phyloP scores from a whole-genome alignment of 2,329 filamentous ascomycete species.

The Rachicladosporium sp. region DNA sequence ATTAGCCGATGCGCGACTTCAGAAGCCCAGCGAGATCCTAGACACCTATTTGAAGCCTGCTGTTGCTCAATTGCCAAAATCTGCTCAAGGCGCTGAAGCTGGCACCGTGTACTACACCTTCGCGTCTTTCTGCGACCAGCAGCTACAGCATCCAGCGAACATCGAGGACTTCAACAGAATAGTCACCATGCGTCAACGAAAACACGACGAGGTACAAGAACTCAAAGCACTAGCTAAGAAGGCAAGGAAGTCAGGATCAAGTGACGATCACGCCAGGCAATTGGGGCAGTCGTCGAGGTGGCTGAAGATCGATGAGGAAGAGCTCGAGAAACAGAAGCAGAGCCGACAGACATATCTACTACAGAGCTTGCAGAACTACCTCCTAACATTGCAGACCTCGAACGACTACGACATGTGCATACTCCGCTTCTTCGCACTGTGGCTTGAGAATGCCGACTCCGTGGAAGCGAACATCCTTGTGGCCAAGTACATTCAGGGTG shows the following conservation, averaged over 20 bases:
- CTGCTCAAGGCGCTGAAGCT: constrained; percentile 56
- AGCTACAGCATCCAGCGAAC: constrained; percentile 75
- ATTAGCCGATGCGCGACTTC: constrained; percentile 76
- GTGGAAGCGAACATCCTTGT: constrained; percentile 68
- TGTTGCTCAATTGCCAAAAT: constrained; percentile 64
- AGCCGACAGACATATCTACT: constrained; percentile 74
- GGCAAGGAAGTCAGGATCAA: constrained; percentile 31
- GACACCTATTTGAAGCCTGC: constrained; percentile 75
- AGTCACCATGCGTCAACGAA: constrained; percentile 65
- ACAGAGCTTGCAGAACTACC: constrained; percentile 83
- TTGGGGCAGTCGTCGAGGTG: constrained; percentile 68
- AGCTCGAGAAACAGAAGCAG: constrained; percentile 65
- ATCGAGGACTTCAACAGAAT: constrained; percentile 75
- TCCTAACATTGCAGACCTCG: constrained; percentile 70
- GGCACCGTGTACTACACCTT: constrained; percentile 91
- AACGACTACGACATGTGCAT: constrained; percentile 84
- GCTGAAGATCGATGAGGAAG: constrained; percentile 80
- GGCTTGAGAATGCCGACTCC: constrained; percentile 77
- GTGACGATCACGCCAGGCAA: constrained; percentile 44
- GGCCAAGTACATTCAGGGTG: constrained; percentile 52
- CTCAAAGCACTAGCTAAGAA: constrained; percentile 49
- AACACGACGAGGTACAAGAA: constrained; percentile 66
- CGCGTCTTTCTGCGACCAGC: constrained; percentile 86
- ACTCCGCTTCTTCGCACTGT: constrained; percentile 82
- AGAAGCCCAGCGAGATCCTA: constrained; percentile 84